Base-by-base conservation (phyloP, 139 green algal genomes). In the Coelastrella sp. region DNA sequence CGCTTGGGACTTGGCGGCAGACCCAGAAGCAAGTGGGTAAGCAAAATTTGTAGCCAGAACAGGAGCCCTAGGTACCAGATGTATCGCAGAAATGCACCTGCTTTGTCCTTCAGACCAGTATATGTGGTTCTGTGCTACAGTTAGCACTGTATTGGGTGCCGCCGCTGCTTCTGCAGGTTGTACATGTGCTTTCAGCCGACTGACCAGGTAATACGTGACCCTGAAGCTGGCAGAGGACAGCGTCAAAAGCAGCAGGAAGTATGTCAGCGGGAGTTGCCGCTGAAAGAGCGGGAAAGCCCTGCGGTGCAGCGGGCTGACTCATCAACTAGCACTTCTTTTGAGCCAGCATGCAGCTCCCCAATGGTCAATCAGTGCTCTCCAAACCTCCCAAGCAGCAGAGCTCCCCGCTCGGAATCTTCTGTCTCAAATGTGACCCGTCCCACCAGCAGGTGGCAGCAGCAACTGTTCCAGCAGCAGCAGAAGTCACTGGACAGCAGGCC, bases 1-100 rank as follows among this genome's bases (percentile, higher is more conserved):
- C 15, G 90, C 89, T 0, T 94, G 92, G 92, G 92, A 94, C 35
- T 59, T 56, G 10, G 57, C 35, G 10, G 89, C 89, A 81, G 70
- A 87, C 27, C 82, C 82, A 20, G 61, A 87, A 56, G 6, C 14
- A 7, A 8, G 8, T 24, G 82, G 82, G 82, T 87, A 68, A 87
- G 82, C 6, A 63, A 11, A 25, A 9, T 78, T 78, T 25, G 72
- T 49, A 49, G 35, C 35, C 35, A 49, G 35, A 49, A 49, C 65
- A 73, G 65, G 4, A 73, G 65, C 35, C 35, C 35, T 49, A 49
- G 1, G 35, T 49, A 49, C 35, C 3, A 3, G 35, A 49, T 49
- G 35, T 49, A 3, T 49, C 3, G 35, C 35, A 49, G 35, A 49
- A 3, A 49, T 49, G 35, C 35, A 49, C 35, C 35, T 49, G 35